These are phyloP conservation scores for Colletotrichum tofieldiae DNA, from an alignment of 2,329 filamentous ascomycete genomes.

Conservation along the genomic window DNA sequence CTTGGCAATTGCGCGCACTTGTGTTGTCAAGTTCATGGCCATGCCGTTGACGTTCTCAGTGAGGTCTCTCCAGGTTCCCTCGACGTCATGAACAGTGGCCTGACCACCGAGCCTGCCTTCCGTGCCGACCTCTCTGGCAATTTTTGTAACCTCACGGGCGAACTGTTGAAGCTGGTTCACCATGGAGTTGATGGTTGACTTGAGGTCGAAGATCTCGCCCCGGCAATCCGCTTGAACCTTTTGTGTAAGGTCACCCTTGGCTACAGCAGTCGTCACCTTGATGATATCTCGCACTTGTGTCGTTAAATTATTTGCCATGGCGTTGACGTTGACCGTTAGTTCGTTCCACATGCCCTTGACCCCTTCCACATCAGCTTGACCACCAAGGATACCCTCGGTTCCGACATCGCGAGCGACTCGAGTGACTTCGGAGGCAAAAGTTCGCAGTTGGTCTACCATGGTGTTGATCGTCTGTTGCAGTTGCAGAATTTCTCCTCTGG, in stretches of 20 bases:
- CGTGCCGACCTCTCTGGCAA: conserved; percentile 96
- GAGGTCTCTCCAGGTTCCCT: conserved; percentile 96
- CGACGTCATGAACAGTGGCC: conserved; percentile 94
- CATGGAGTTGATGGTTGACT: conserved; percentile 99
- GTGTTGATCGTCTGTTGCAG: conserved; percentile 90
- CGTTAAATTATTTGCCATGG: conserved; percentile 90
- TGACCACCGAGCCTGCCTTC: conserved; percentile 95
- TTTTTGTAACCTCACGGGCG: conserved; percentile 95
- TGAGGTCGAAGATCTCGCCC: conserved; percentile 94
- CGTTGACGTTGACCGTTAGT: conserved; percentile 87
- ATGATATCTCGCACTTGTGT: conserved; percentile 97
- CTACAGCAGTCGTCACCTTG: conserved; percentile 80
- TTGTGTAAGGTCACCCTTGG: conserved; percentile 92
- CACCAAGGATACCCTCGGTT: conserved; percentile 86
- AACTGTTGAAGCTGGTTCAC: conserved; percentile 98
- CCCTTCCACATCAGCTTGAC: conserved; percentile 86
- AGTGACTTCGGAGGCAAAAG: conserved; percentile 88
- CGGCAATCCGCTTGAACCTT: conserved; percentile 95
- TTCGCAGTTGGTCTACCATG: conserved; percentile 89
- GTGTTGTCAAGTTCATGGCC: conserved; percentile 97
- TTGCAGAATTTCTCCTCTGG: conserved; percentile 86
- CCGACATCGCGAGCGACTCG: conserved; percentile 88
- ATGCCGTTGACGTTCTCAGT: conserved; percentile 98
- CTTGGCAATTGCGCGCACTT: conserved; percentile 97
- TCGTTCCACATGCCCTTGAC: conserved; percentile 94